Evolutionary conservation across 2,329 filamentous ascomycete genomes (phyloP), one percentile per base, ranked within the genome.

Genomic region (Cladophialophora chaetospira): DNA sequence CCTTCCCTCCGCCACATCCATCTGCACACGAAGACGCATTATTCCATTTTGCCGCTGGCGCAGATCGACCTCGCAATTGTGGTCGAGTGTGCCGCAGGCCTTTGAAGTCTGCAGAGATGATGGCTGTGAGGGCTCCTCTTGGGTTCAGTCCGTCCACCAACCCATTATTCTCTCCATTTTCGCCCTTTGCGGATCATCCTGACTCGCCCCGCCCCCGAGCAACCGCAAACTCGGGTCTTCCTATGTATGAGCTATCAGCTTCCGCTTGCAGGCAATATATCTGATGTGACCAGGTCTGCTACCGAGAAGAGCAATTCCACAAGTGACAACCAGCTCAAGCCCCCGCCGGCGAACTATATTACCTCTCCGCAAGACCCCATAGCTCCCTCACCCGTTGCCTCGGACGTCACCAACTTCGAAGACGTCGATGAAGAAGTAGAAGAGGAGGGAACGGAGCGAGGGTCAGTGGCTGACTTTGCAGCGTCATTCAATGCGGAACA

Each of bases 361-460:
- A 55, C 70, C 78, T 74, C 67, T 69, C 50, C 73, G 70, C 55
- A 76, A 78, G 67, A 75, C 76, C 64, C 90, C 5, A 89, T 93
- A 21, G 91, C 67, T 23, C 68, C 68, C 10, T 70, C 91, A 48
- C 94, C 90, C 35, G 92, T 89, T 69, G 55, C 57, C n/a, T 66
- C 64, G 29, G 64, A 66, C 36, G 60, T 63, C 57, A 94, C 90
- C 21, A 88, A 88, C 67, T 86, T 83, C 35, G 93, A 90, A 9
- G 90, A 94, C 69, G 91, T 94, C 52, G 90, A 94, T 61, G 89
- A 93, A 63, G 86, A 89, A 61, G 86, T 86, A 64, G 78, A 80
- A 56, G 62, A 76, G 75, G 66, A 70, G 66, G 56, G 33, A 10
- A 60, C 57, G 25, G 60, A 62, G 45, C 36, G 35, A 44, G 46